Conservation (phyloP, 176 grass and related monocot species). For the Bothriochloa decipiens region DNA sequence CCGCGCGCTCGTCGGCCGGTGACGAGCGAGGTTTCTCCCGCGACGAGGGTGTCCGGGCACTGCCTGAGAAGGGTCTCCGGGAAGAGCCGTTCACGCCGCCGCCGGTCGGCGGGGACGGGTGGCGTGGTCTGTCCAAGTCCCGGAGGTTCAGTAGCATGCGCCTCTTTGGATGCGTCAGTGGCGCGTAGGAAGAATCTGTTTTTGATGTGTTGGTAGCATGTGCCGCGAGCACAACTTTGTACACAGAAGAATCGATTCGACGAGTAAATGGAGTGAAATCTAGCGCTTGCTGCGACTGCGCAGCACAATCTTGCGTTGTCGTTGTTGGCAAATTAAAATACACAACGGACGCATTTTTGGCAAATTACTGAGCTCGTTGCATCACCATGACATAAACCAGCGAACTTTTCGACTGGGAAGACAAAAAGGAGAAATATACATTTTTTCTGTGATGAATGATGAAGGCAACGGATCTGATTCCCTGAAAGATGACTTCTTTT, state of each 20-base stretch:
- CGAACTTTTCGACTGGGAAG: neutral
- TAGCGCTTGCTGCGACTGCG: neutral
- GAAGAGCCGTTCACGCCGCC: neutral
- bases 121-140: conserved; percentile 28
- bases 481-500: neutral
- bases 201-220: neutral
- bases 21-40: neutral
- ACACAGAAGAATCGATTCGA: neutral
- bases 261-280: neutral
- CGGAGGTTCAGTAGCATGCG: conserved; percentile 41
- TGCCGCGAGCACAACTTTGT: neutral
- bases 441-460: neutral
- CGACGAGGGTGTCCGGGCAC: neutral
- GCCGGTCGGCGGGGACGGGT: neutral
- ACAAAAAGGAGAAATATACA: neutral
- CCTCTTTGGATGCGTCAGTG: conserved; percentile 37
- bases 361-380: neutral
- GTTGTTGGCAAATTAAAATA: neutral
- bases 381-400: neutral
- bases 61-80: neutral
- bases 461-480: conserved; percentile 18
- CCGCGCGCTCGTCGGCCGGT: neutral
- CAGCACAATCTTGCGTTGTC: neutral
- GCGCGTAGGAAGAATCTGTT: neutral
- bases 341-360: neutral